These are phyloP conservation scores for Chloris gayana DNA, from an alignment of 176 grass and related monocot genomes.

Conservation along the genomic window DNA sequence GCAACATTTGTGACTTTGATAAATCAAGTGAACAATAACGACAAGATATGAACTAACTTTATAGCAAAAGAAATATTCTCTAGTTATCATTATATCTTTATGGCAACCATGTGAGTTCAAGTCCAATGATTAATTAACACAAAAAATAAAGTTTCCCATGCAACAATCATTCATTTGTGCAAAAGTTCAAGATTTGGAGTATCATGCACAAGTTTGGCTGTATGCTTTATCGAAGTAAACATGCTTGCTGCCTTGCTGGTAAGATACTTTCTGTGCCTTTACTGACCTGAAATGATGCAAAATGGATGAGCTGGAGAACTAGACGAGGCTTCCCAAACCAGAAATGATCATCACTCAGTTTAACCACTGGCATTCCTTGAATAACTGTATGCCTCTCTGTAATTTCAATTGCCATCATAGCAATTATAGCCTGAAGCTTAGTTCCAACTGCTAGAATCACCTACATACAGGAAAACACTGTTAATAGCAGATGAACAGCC, in stretches of 20 bases:
- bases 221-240: too few relatives aligned
- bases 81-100: not conserved
- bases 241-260: conserved; percentile 9
- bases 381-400: conserved; percentile 76
- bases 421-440: conserved; percentile 91
- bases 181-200: not conserved
- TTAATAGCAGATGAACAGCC: not conserved
- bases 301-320: conserved; percentile 83
- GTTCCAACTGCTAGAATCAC: conserved; percentile 82
- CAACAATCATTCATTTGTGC: conserved; percentile 4
- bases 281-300: conserved; percentile 78
- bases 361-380: conserved; percentile 88
- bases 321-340: conserved; percentile 80
- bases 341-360: conserved; percentile 80
- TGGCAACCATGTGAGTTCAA: not conserved
- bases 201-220: too few relatives aligned
- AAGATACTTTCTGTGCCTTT: not conserved
- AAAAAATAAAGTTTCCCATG: not conserved
- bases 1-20: not conserved
- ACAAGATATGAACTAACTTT: not conserved
- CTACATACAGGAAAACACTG: conserved; percentile 38
- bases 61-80: conserved; percentile 9
- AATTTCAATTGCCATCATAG: conserved; percentile 85
- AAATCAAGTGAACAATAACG: not conserved
- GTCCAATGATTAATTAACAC: not conserved